A percentile compares a stretch with the other conserved stretches of the same genome.
Conservation (phyloP, 2,329 filamentous ascomycete genomes). For the Cercospora sojina region DNA sequence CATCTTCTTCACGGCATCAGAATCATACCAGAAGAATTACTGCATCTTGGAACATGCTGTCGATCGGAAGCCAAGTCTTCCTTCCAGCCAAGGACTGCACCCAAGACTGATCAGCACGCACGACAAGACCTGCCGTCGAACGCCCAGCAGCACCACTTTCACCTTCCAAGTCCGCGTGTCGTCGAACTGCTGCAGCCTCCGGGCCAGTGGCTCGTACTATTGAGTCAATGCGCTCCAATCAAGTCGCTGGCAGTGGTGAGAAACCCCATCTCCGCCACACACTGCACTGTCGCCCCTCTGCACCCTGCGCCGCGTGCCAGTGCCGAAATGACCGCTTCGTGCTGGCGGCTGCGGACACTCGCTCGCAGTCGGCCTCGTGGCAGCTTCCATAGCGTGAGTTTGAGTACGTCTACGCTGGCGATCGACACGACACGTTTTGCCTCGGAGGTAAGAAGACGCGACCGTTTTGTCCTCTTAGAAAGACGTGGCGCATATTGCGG, state of each 20-base stretch:
- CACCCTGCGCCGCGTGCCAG: neutral
- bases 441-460: conserved; percentile 14
- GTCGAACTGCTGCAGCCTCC: conserved; percentile 1
- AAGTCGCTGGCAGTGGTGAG: conserved; percentile 5
- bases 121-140: conserved; percentile 9
- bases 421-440: conserved; percentile 8
- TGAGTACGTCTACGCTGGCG: neutral
- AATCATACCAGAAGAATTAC: neutral
- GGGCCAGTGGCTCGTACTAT: conserved; percentile 5
- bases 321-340: neutral
- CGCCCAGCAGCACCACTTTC: conserved; percentile 7
- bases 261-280: neutral
- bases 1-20: neutral
- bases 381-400: conserved; percentile 9
- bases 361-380: conserved; percentile 6
- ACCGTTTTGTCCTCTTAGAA: neutral
- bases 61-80: neutral
- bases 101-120: conserved; percentile 11
- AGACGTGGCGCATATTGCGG: neutral
- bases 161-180: neutral
- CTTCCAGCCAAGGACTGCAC: conserved; percentile 5
- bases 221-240: conserved; percentile 5
- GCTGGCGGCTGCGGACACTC: neutral
- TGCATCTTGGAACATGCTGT: neutral
- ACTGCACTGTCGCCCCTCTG: neutral